A percentile compares a stretch with the other conserved stretches of the same genome.
Evolutionary conservation across 345 rosid species (phyloP).

Genomic region (Melaleuca quinquenervia): DNA sequence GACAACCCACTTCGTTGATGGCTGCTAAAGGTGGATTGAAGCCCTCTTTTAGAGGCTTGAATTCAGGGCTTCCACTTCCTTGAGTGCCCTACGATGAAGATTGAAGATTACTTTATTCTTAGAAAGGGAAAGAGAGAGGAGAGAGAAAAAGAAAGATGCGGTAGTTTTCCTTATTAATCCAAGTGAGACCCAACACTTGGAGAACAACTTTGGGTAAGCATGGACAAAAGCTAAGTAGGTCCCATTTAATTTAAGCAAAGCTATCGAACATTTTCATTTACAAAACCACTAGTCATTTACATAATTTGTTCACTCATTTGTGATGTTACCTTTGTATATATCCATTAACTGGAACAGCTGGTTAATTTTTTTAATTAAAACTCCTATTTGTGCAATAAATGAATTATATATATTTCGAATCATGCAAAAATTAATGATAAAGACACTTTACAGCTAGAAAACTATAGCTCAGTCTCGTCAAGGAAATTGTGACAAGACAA

Average conservation of each 20-base stretch:
- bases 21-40: constrained; percentile 1
- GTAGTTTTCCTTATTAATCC: neutral
- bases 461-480: neutral
- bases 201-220: neutral
- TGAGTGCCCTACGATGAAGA: neutral
- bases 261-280: neutral
- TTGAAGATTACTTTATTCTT: neutral
- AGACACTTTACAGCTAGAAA: neutral
- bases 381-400: neutral
- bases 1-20: constrained; percentile 5
- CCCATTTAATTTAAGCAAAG: neutral
- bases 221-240: neutral
- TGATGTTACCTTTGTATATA: no score
- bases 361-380: neutral
- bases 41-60: neutral
- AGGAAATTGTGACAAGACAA: neutral
- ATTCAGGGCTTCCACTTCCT: neutral
- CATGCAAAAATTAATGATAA: neutral
- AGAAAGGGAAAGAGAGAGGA: neutral
- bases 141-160: neutral
- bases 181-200: neutral
- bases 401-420: neutral
- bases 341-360: neutral
- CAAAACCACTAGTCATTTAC: neutral
- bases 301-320: no score